A percentile compares a stretch with the other conserved stretches of the same genome.
phyloP scores from a whole-genome alignment of 2,329 filamentous ascomycete species.

The Colletotrichum sp. region DNA sequence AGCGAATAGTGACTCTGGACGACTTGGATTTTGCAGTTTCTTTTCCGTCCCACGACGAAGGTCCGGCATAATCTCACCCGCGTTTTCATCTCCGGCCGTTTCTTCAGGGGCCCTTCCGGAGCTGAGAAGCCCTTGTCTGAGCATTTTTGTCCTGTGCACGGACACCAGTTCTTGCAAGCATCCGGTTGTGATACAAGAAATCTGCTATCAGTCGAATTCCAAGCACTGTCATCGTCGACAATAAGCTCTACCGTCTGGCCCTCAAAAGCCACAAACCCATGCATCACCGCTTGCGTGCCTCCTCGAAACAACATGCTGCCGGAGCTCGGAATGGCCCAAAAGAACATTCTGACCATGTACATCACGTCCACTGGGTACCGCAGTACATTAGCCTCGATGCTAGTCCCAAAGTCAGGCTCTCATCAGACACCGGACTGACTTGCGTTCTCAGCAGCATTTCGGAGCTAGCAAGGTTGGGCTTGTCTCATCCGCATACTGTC shows the following conservation, averaged over 20 bases:
- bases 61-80: constrained; percentile 1
- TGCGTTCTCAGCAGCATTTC: neutral
- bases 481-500: constrained; percentile 6
- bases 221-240: neutral
- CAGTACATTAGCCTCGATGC: constrained; percentile 11
- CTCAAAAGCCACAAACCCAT: neutral
- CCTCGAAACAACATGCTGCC: neutral
- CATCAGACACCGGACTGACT: neutral
- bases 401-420: neutral
- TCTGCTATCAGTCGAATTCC: neutral
- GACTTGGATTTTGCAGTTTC: neutral
- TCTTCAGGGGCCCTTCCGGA: neutral
- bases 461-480: constrained; percentile 13
- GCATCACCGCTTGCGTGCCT: neutral
- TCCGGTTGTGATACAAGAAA: neutral
- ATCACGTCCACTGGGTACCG: neutral
- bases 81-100: neutral
- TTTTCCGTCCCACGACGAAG: neutral
- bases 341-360: neutral
- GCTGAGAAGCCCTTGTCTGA: neutral
- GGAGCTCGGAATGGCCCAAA: neutral
- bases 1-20: neutral
- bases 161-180: neutral
- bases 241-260: neutral
- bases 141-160: neutral